phyloP scores from a whole-genome alignment of 225 moss, liverwort and hornwort genomes.

The Neckera pumila region DNA sequence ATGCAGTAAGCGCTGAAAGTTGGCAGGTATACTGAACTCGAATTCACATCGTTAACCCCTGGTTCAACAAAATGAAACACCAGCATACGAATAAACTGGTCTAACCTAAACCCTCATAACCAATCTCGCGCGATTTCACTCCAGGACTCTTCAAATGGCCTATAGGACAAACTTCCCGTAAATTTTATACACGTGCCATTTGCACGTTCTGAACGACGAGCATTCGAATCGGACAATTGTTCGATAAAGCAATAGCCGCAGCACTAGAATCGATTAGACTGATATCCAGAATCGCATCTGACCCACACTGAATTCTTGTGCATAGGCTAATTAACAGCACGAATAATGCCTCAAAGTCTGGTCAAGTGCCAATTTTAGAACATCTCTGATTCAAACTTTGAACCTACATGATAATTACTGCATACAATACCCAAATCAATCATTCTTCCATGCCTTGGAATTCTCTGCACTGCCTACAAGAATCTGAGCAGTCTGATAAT shows the following conservation, averaged over 20 bases:
- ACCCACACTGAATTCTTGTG: background rate
- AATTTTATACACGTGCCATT: background rate
- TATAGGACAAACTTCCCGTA: background rate
- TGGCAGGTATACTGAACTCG: background rate
- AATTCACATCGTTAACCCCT: background rate
- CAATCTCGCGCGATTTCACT: background rate
- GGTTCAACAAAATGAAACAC: background rate
- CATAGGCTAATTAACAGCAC: no score
- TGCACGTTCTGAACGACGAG: background rate
- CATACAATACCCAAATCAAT: background rate
- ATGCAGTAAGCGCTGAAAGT: background rate
- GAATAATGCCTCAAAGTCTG: background rate
- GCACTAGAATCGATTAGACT: background rate
- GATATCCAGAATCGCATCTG: background rate
- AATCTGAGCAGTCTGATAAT: background rate
- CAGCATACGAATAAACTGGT: background rate
- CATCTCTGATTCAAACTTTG: background rate
- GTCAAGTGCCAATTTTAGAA: no score
- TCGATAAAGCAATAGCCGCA: background rate
- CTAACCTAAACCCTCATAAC: background rate
- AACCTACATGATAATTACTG: background rate
- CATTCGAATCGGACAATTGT: background rate
- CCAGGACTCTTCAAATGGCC: background rate
- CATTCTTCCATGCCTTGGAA: background rate
- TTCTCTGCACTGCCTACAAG: background rate